phyloP scores from a whole-genome alignment of 2,329 filamentous ascomycete species.

The Metarhizium guizhouense region DNA sequence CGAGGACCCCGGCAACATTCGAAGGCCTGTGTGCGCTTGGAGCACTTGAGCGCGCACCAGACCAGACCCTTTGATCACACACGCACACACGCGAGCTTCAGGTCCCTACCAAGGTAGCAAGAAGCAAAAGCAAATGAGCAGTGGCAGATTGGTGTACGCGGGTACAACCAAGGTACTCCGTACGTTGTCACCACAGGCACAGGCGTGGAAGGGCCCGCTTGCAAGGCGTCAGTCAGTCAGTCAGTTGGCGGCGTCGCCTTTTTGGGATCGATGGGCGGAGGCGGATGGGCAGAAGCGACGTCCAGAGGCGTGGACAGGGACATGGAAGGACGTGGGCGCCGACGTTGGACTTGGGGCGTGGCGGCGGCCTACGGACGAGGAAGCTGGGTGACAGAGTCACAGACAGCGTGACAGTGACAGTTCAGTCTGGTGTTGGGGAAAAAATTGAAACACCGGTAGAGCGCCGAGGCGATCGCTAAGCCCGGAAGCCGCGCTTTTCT shows the following conservation, averaged over 20 bases:
- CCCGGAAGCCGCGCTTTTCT: constrained; percentile 11
- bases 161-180: background rate
- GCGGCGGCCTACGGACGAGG: background rate
- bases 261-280: background rate
- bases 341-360: background rate
- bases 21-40: background rate
- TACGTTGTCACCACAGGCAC: background rate
- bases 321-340: background rate
- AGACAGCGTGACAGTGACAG: too few species aligned
- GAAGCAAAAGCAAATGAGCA: background rate
- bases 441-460: background rate
- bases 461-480: constrained; percentile 11
- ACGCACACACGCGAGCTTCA: background rate
- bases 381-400: too few species aligned
- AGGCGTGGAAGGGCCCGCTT: background rate
- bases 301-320: background rate
- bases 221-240: background rate
- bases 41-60: too few species aligned
- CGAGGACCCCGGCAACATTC: background rate
- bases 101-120: background rate
- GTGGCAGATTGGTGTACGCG: background rate
- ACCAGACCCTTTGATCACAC: background rate
- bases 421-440: background rate
- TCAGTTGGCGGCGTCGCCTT: background rate
- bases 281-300: background rate